Evolutionary conservation across 441 rosid genomes (phyloP).

Genomic region (Codiaeum variegatum): DNA sequence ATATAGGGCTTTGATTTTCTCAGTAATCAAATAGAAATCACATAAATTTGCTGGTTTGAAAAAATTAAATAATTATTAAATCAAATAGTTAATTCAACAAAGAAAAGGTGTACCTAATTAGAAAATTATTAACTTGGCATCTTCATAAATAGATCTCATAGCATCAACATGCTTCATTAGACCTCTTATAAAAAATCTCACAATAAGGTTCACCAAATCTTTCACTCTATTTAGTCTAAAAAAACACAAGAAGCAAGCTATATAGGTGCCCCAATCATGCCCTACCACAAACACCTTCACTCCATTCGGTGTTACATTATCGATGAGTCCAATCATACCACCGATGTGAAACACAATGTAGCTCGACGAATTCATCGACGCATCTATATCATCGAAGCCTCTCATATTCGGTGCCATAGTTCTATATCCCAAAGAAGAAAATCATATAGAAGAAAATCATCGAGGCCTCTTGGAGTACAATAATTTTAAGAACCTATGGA

Average conservation of each 20-base stretch:
- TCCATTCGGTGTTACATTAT: constrained; percentile 37
- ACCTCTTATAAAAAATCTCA: constrained; percentile 44
- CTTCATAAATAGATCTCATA: constrained; percentile 42
- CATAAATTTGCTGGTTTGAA: too few species aligned
- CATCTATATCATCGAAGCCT: constrained; percentile 74
- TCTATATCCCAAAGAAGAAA: constrained; percentile 64
- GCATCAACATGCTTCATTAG: constrained; percentile 38
- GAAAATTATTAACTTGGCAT: constrained; percentile 47
- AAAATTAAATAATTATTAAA: not conserved
- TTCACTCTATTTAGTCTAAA: constrained; percentile 65
- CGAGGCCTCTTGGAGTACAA: constrained; percentile 82
- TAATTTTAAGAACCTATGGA: constrained; percentile 76
- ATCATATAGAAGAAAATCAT: too few species aligned
- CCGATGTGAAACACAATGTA: constrained; percentile 53
- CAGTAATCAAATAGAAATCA: too few species aligned
- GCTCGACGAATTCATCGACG: constrained; percentile 35
- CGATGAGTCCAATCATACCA: constrained; percentile 55
- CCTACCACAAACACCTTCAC: constrained; percentile 69
- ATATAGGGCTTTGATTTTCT: too few species aligned
- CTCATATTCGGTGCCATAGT: constrained; percentile 75
- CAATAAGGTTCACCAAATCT: constrained; percentile 60
- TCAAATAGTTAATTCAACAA: not conserved
- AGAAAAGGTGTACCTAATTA: not conserved
- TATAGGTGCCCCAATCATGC: constrained; percentile 71
- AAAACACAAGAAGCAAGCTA: constrained; percentile 61